Evolutionary conservation across 2,329 filamentous ascomycete species (phyloP), one percentile per base, ranked within the genome.

Genomic region (Cytospora piceae): DNA sequence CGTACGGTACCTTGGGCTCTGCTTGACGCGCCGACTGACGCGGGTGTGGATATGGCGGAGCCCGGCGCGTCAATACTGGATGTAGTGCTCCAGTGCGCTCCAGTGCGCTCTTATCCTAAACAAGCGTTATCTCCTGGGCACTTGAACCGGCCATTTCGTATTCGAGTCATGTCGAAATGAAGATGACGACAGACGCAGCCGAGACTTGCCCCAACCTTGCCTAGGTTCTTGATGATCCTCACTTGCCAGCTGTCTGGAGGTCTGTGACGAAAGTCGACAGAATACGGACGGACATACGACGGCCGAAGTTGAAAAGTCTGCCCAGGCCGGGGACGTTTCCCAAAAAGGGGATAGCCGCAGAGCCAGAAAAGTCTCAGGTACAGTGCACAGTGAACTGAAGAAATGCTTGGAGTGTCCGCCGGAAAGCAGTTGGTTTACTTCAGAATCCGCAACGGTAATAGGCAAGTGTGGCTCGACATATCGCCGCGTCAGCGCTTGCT

Each of bases 101-200:
- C 20, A 9, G 17, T 20, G 39, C 29, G 32, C 39, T 57, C 24
- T 39, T 39, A 20, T 46, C 61, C 29, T n/a, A 51, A 34, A 57
- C 46, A 51, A 49, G 46, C 49, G 11, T 49, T 49, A 49, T 61
- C 34, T 39, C 32, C 58, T 46, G 53, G 27, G 39, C 37, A 39
- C 37, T 51, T 27, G n/a, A 57, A 20, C 32, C 42, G 57, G 61
- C 39, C 22, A 42, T 29, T 61, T 63, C 61, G 61, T 63, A 63
- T 63, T 22, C 61, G 61, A 63, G 61, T 63, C 61, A 63, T 63
- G 53, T 49, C 57, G 53, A 63, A 63, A 63, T 63, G 61, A 63
- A 27, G 39, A 63, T 63, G 61, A 63, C 61, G 61, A 63, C 31
- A 63, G 61, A 34, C 34, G 31, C 53, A 57, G 42, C 53, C 39